These are phyloP conservation scores for Zygotorulaspora chibaensis DNA, from an alignment of 805 yeast genomes.

Conservation along the genomic window DNA sequence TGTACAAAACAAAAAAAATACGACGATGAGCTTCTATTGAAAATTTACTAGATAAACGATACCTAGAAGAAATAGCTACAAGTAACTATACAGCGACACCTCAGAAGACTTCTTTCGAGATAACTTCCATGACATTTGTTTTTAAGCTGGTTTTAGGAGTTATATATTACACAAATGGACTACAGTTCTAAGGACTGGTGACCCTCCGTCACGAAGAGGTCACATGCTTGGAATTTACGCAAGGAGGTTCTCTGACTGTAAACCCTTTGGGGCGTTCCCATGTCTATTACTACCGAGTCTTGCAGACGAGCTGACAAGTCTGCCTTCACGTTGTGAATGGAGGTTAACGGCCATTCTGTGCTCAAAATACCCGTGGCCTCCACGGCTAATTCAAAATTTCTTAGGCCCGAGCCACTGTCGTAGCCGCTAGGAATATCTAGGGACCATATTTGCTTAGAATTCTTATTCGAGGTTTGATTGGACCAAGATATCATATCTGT, in stretches of 20 bases:
- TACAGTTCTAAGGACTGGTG: constrained; percentile 14
- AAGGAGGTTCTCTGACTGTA: constrained; percentile 38
- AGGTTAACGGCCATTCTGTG: constrained; percentile 67
- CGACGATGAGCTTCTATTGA: not conserved
- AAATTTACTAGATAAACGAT: not conserved
- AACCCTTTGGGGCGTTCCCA: constrained; percentile 64
- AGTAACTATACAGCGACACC: not conserved
- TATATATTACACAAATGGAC: constrained; percentile 2
- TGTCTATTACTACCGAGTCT: constrained; percentile 58
- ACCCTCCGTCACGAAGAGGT: constrained; percentile 27
- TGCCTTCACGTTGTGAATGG: constrained; percentile 37
- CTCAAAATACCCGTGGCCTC: constrained; percentile 59
- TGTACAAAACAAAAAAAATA: not conserved
- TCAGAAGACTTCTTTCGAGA: not conserved
- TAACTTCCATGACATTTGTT: not conserved
- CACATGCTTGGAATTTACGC: constrained; percentile 44
- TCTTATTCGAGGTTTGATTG: constrained; percentile 33
- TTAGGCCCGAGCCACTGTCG: constrained; percentile 72
- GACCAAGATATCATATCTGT: constrained; percentile 61
- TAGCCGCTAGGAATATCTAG: constrained; percentile 79
- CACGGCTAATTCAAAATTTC: constrained; percentile 36
- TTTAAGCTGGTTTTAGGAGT: not conserved
- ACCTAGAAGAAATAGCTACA: not conserved
- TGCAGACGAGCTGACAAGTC: constrained; percentile 10
- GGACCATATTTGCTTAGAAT: constrained; percentile 39